These are phyloP conservation scores for Epichloe coenophiala DNA, from an alignment of 2,329 filamentous ascomycete species.

Conservation along the genomic window DNA sequence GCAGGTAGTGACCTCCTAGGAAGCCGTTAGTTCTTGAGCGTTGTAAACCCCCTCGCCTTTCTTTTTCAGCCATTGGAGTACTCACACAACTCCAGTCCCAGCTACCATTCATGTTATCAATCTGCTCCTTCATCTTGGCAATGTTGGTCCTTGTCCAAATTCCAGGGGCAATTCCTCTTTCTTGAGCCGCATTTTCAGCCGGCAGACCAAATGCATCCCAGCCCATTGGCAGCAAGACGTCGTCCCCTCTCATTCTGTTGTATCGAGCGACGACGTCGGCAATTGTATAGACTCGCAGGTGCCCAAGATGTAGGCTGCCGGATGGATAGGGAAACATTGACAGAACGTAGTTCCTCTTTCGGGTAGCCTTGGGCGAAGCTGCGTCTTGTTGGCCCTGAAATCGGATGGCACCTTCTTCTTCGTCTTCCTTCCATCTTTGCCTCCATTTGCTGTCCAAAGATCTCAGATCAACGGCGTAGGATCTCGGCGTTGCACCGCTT, in stretches of 20 bases:
- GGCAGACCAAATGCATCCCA: constrained; percentile 90
- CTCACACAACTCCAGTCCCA: constrained; percentile 76
- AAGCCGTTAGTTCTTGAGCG: background rate
- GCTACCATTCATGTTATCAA: constrained; percentile 63
- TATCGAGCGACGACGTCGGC: constrained; percentile 74
- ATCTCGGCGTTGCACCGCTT: constrained; percentile 12
- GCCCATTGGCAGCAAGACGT: constrained; percentile 79
- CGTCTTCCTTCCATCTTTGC: constrained; percentile 25
- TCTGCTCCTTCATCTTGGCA: constrained; percentile 68
- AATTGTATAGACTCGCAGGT: constrained; percentile 81
- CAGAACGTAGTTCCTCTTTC: constrained; percentile 47
- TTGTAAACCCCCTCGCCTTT: background rate
- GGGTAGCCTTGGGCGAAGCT: constrained; percentile 17
- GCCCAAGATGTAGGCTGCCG: constrained; percentile 72
- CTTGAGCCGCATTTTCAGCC: constrained; percentile 82
- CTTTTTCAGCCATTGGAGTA: constrained; percentile 8
- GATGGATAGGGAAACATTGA: constrained; percentile 94
- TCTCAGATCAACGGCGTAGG: constrained; percentile 32
- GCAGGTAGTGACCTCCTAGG: constrained; percentile 70
- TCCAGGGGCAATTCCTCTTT: constrained; percentile 63
- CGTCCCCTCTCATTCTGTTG: constrained; percentile 56
- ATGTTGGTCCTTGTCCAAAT: constrained; percentile 75
- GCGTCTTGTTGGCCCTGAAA: constrained; percentile 8
- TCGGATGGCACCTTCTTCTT: constrained; percentile 9
- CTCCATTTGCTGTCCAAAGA: constrained; percentile 39